Base-by-base conservation (phyloP, 139 green algal species). In the Chlorella sp. region DNA sequence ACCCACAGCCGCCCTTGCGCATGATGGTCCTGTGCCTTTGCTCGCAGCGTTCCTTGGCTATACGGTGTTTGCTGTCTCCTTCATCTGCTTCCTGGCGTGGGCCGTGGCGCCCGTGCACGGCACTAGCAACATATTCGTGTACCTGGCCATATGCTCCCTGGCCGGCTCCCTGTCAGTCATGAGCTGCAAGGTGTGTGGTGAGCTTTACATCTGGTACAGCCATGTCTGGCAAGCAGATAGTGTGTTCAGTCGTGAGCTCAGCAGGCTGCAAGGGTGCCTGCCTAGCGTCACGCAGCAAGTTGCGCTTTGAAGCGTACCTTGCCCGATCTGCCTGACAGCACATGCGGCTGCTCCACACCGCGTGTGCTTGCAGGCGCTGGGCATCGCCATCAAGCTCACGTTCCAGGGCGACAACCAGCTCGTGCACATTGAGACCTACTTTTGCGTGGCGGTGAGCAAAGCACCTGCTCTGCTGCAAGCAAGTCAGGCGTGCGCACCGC, bases 311-410 rank as follows among this genome's bases (percentile, higher is more conserved):
- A 33, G 60, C 26, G 23, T 30, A 29, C 23, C 60, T 31, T 66
- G 60, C 60, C 6, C 65, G 14, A 24, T 50, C 5, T 70, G n/a
- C n/a, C n/a, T n/a, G n/a, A n/a, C n/a, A n/a, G 67, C 5, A 3
- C n/a, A n/a, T n/a, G n/a, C n/a, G n/a, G n/a, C n/a, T n/a, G n/a
- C n/a, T n/a, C n/a, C n/a, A n/a, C n/a, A n/a, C n/a, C n/a, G n/a
- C n/a, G n/a, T n/a, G n/a, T n/a, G n/a, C n/a, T n/a, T 72, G 65
- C 82, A 93, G 88, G 94, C 92, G 0, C 79, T 99, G 49, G 95
- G 95, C 62, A 94, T 99, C 5, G 94, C 94, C 1, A 50, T 99
- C 3, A 97, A 97, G 85, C 84, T 99, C 26, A 99, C 95, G 1
- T 88, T 95, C 24, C 69, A 88, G n/a, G 95, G 94, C 0, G 69